phyloP scores from a whole-genome alignment of 495 filamentous ascomycete genomes.

The Aspergillus steynii region DNA sequence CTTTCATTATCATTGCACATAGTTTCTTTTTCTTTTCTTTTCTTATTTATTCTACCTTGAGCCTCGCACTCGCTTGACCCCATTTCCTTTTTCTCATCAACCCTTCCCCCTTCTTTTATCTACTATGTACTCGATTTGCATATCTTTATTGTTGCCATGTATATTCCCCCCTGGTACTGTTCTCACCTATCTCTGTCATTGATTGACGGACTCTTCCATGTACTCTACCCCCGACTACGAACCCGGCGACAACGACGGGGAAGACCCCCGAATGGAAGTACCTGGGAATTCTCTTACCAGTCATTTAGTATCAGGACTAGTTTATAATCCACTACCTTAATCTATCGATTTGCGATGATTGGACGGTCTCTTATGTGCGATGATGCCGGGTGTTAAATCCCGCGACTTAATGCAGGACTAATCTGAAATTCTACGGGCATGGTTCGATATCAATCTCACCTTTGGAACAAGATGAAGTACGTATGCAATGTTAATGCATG shows the following conservation, averaged over 20 bases:
- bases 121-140: conserved; percentile 12
- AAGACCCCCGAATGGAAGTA: background rate
- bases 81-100: conserved; percentile 9
- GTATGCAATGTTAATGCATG: background rate
- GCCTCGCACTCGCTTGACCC: conserved; percentile 11
- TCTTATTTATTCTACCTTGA: background rate
- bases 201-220: conserved; percentile 2
- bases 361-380: background rate
- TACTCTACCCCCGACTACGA: conserved; percentile 5
- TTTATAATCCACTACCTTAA: background rate
- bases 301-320: background rate
- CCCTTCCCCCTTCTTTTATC: background rate
- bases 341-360: background rate
- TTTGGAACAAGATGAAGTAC: background rate
- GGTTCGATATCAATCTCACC: background rate
- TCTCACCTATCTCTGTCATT: conserved; percentile 3
- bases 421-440: background rate
- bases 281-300: background rate
- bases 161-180: conserved; percentile 14
- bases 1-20: conserved; percentile 18
- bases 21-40: conserved; percentile 6
- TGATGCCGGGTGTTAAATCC: background rate
- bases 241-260: background rate
- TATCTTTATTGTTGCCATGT: conserved; percentile 26
- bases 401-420: background rate